Evolutionary conservation across 345 rosid species (phyloP).

Genomic region (Eucalyptus microcorys): DNA sequence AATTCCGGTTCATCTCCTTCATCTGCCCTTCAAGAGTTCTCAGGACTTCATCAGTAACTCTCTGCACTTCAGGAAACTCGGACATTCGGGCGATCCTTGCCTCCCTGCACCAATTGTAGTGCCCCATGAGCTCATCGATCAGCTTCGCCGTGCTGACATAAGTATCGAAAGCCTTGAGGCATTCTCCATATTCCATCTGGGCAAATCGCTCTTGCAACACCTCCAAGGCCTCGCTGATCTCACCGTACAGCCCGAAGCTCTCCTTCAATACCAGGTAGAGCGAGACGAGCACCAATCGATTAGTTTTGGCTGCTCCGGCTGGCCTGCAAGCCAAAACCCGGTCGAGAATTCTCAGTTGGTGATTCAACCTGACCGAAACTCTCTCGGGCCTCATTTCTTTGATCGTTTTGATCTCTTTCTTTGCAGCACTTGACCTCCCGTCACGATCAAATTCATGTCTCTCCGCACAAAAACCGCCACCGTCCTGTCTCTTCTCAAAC

Average conservation of each 20-base stretch:
- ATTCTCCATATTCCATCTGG: constrained; percentile 64
- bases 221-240: constrained; percentile 60
- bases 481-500: constrained; percentile 38
- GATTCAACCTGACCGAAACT: constrained; percentile 44
- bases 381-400: constrained; percentile 65
- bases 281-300: constrained; percentile 50
- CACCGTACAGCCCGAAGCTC: constrained; percentile 64
- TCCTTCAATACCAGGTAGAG: constrained; percentile 57
- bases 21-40: constrained; percentile 54
- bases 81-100: constrained; percentile 64
- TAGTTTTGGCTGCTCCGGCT: constrained; percentile 52
- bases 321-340: constrained; percentile 59
- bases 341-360: constrained; percentile 44
- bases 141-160: constrained; percentile 57
- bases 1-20: neutral
- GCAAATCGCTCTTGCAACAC: constrained; percentile 61
- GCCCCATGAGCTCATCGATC: constrained; percentile 64
- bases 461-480: constrained; percentile 6
- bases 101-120: constrained; percentile 78
- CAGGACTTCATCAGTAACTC: constrained; percentile 53
- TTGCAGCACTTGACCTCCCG: constrained; percentile 25
- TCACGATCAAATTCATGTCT: neutral
- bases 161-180: constrained; percentile 64
- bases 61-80: constrained; percentile 77
- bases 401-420: constrained; percentile 17